Evolutionary conservation across 129 eudicot genomes (phyloP).

Genomic region (Solidago caesia): DNA sequence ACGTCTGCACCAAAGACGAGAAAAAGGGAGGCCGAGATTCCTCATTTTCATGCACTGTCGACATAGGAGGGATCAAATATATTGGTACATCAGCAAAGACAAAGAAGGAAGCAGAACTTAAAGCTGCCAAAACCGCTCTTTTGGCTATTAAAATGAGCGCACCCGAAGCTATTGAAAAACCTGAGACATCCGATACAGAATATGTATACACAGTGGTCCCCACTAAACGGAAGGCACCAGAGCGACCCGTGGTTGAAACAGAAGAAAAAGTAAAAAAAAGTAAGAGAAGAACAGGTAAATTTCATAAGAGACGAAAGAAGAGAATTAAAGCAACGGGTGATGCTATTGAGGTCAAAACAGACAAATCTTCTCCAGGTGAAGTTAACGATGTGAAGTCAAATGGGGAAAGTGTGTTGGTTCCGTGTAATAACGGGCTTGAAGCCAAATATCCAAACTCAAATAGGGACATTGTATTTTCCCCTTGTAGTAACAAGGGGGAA

Average conservation of each 20-base stretch:
- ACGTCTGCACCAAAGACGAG: slow-evolving; percentile 55
- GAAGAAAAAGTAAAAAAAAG: slow-evolving; percentile 21
- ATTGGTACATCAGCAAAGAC: slow-evolving; percentile 81
- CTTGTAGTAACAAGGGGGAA: too few relatives aligned
- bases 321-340: slow-evolving; percentile 9
- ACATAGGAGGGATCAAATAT: slow-evolving; percentile 80
- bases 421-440: background rate
- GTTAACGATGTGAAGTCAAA: slow-evolving; percentile 8
- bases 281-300: slow-evolving; percentile 27
- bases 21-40: slow-evolving; percentile 39
- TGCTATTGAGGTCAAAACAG: slow-evolving; percentile 13
- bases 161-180: slow-evolving; percentile 20
- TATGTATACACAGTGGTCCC: slow-evolving; percentile 75
- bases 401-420: slow-evolving; percentile 14
- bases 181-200: slow-evolving; percentile 21
- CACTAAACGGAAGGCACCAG: slow-evolving; percentile 50
- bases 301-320: slow-evolving; percentile 26
- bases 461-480: background rate
- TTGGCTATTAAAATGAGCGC: slow-evolving; percentile 61
- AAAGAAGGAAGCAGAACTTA: slow-evolving; percentile 89
- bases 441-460: background rate
- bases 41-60: slow-evolving; percentile 65
- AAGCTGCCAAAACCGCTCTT: slow-evolving; percentile 88
- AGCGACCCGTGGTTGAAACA: slow-evolving; percentile 21
- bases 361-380: slow-evolving; percentile 7